Conservation (phyloP, 1,139 yeast species). For the Candida glucosophila region DNA sequence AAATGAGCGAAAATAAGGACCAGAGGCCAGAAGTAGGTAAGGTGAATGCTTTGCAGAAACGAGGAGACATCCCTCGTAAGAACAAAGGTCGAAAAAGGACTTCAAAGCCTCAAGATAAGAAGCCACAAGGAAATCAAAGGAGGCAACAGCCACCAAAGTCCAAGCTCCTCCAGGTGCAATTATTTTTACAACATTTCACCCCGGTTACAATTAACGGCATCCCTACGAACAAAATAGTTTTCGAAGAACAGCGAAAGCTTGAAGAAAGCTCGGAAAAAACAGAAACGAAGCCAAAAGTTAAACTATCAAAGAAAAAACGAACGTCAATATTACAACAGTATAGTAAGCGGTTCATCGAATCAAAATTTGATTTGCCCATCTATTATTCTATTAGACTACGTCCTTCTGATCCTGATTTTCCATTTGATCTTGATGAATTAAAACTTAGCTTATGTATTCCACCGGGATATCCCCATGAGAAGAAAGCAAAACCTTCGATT, state of each 20-base stretch:
- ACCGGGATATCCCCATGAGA: constrained; percentile 39
- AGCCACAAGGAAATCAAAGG: no score
- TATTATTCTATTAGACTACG: constrained; percentile 27
- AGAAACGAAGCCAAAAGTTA: background rate
- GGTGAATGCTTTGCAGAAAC: no score
- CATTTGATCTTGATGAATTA: constrained; percentile 49
- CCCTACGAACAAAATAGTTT: no score
- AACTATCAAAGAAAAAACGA: constrained; percentile 1
- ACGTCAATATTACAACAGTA: constrained; percentile 1
- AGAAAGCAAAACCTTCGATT: constrained; percentile 30
- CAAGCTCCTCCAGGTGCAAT: no score
- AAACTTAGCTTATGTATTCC: constrained; percentile 51
- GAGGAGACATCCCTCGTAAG: no score
- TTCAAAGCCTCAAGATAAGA: no score
- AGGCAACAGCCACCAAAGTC: no score
- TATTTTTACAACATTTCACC: no score
- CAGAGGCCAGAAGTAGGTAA: background rate
- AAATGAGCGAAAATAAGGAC: constrained; percentile 7
- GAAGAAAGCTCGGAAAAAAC: no score
- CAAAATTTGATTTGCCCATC: constrained; percentile 12
- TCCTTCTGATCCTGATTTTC: constrained; percentile 72
- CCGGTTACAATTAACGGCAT: no score
- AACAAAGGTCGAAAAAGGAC: no score
- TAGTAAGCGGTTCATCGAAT: constrained; percentile 7
- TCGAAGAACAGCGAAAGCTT: no score